phyloP scores from a whole-genome alignment of 768 basidiomycete genomes.

The Mrakia blollopis region DNA sequence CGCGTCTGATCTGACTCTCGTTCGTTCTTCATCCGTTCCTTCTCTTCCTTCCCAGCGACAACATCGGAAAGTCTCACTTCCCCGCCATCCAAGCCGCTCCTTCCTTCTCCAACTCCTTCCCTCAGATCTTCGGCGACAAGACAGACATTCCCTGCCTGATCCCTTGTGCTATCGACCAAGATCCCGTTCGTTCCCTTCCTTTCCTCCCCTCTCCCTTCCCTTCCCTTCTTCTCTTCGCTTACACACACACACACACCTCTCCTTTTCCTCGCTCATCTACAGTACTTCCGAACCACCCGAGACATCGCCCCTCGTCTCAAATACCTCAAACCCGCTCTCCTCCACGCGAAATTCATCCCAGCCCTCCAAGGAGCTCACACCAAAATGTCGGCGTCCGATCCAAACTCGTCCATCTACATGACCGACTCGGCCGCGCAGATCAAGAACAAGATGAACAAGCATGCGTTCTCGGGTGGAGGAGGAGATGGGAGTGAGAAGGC shows the following conservation, averaged over 20 bases:
- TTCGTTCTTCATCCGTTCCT: not conserved
- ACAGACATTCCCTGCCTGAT: constrained; percentile 87
- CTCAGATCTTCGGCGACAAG: constrained; percentile 83
- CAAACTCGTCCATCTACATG: constrained; percentile 93
- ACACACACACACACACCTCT: not conserved
- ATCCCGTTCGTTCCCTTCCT: constrained; percentile 9
- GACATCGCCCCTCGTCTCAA: constrained; percentile 91
- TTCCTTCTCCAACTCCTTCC: constrained; percentile 96
- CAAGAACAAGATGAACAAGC: constrained; percentile 93
- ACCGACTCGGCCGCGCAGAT: constrained; percentile 85
- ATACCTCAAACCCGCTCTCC: constrained; percentile 86
- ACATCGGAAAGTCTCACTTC: constrained; percentile 97
- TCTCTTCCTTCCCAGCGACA: constrained; percentile 63
- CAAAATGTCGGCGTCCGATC: constrained; percentile 97
- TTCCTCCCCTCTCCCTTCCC: not conserved
- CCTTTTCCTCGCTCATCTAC: constrained; percentile 48
- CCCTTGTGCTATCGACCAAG: constrained; percentile 94
- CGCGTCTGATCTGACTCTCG: not conserved
- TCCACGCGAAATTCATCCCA: constrained; percentile 97
- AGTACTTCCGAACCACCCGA: constrained; percentile 95
- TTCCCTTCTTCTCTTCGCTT: not conserved
- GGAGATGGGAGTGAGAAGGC: constrained; percentile 81
- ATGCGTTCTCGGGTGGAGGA: constrained; percentile 88
- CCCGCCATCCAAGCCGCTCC: constrained; percentile 92
- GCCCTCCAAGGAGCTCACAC: constrained; percentile 96